Evolutionary conservation across 768 basidiomycete genomes (phyloP).

Genomic region (Boletus vinaceobasis): DNA sequence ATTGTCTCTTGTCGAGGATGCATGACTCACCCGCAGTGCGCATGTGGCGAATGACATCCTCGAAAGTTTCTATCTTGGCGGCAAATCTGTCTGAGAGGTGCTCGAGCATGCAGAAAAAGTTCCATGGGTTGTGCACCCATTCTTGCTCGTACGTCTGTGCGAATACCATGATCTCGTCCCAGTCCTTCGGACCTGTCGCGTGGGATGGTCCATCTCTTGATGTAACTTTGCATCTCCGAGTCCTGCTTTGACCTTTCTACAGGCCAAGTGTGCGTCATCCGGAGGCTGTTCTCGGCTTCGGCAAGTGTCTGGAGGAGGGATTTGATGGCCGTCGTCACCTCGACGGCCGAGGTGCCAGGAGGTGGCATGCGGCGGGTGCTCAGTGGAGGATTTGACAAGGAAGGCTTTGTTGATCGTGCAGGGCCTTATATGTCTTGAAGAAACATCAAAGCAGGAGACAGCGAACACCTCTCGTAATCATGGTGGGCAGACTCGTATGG

Average conservation of each 20-base stretch:
- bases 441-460: background rate
- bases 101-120: background rate
- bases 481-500: background rate
- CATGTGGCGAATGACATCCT: background rate
- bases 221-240: background rate
- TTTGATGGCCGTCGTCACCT: background rate
- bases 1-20: too few relatives aligned
- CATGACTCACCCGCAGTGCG: background rate
- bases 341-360: background rate
- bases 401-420: background rate
- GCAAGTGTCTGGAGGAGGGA: background rate
- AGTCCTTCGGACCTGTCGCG: conserved; percentile 1
- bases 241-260: background rate
- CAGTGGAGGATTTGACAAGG: background rate
- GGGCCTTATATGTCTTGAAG: background rate
- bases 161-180: background rate
- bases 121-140: background rate
- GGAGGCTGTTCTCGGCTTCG: background rate
- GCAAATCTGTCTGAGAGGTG: background rate
- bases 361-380: background rate
- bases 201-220: background rate
- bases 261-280: background rate
- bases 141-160: background rate
- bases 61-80: background rate
- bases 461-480: too few relatives aligned